These are phyloP conservation scores for Leptographium flavum DNA, from an alignment of 2,329 filamentous ascomycete genomes.

Conservation along the genomic window DNA sequence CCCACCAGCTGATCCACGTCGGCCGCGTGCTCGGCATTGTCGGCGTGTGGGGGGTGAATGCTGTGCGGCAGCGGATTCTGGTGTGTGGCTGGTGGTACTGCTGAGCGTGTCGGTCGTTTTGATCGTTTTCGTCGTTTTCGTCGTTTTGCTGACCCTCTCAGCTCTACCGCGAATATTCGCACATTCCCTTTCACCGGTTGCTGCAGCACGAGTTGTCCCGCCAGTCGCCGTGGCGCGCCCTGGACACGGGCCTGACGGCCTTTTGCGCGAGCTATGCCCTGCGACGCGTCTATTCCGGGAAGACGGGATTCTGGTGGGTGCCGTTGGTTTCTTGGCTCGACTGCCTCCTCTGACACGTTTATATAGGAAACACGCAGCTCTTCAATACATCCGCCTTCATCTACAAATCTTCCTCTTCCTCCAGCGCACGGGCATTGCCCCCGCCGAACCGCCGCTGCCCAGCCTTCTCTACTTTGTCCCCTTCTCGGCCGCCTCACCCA, in stretches of 20 bases:
- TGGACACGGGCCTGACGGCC: conserved; percentile 26
- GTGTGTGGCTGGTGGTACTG: conserved; percentile 25
- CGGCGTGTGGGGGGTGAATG: conserved; percentile 36
- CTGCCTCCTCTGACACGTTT: not conserved
- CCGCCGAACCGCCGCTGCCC: conserved; percentile 28
- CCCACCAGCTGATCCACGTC: conserved; percentile 21
- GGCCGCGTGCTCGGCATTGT: conserved; percentile 25
- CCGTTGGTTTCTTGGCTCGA: too few relatives aligned
- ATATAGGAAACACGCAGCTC: conserved; percentile 8
- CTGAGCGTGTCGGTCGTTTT: too few relatives aligned
- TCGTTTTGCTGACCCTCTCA: conserved; percentile 12
- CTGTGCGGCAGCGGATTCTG: conserved; percentile 38
- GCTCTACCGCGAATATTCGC: conserved; percentile 37
- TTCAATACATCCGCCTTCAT: conserved; percentile 29
- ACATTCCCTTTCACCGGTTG: conserved; percentile 33
- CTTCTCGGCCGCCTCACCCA: conserved; percentile 33
- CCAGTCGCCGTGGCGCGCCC: conserved; percentile 19
- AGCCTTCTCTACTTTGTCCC: conserved; percentile 36
- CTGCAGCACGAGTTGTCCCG: conserved; percentile 19
- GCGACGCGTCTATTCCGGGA: conserved; percentile 15
- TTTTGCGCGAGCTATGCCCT: conserved; percentile 21
- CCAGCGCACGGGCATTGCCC: conserved; percentile 34
- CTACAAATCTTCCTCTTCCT: conserved; percentile 37
- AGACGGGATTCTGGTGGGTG: too few relatives aligned
- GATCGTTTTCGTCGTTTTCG: not conserved